Evolutionary conservation across 768 basidiomycete genomes (phyloP).

Genomic region (Podaxis pistillaris): DNA sequence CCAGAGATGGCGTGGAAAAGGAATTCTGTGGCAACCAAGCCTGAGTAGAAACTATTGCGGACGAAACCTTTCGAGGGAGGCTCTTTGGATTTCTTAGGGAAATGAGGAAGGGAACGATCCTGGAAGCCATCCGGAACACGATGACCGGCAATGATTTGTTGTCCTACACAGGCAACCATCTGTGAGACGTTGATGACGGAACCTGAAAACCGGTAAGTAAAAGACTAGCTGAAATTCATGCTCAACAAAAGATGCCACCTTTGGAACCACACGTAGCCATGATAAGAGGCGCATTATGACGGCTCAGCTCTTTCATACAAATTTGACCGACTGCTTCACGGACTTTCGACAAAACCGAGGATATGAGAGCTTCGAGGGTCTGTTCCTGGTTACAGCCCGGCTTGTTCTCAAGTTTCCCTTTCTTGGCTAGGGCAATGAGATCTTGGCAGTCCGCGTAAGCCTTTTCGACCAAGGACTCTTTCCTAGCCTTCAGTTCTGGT

Average conservation of each 20-base stretch:
- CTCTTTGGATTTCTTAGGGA: slow-evolving; percentile 93
- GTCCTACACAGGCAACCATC: slow-evolving; percentile 99
- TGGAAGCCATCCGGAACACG: slow-evolving; percentile 99
- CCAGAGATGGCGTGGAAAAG: slow-evolving; percentile 99
- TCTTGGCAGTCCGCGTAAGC: slow-evolving; percentile 88
- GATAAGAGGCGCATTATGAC: slow-evolving; percentile 94
- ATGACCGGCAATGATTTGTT: slow-evolving; percentile 97
- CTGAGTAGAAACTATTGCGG: slow-evolving; percentile 93
- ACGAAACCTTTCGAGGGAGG: slow-evolving; percentile 99
- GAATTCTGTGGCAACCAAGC: slow-evolving; percentile 92
- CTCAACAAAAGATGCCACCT: slow-evolving; percentile 47
- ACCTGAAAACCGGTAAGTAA: slow-evolving; percentile 38
- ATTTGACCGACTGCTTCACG: slow-evolving; percentile 95
- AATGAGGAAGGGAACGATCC: slow-evolving; percentile 98
- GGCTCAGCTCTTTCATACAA: slow-evolving; percentile 97
- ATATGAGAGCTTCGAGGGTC: slow-evolving; percentile 95
- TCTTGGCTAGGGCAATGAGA: slow-evolving; percentile 86
- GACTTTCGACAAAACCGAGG: slow-evolving; percentile 89
- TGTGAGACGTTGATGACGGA: slow-evolving; percentile 99
- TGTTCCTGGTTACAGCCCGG: slow-evolving; percentile 98
- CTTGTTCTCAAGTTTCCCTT: slow-evolving; percentile 91
- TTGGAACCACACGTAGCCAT: slow-evolving; percentile 99
- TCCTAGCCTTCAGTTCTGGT: slow-evolving; percentile 71
- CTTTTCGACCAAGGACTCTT: slow-evolving; percentile 81
- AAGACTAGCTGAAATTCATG: background rate